These are phyloP conservation scores for Candida jianshihensis DNA, from an alignment of 805 yeast species.

Conservation along the genomic window DNA sequence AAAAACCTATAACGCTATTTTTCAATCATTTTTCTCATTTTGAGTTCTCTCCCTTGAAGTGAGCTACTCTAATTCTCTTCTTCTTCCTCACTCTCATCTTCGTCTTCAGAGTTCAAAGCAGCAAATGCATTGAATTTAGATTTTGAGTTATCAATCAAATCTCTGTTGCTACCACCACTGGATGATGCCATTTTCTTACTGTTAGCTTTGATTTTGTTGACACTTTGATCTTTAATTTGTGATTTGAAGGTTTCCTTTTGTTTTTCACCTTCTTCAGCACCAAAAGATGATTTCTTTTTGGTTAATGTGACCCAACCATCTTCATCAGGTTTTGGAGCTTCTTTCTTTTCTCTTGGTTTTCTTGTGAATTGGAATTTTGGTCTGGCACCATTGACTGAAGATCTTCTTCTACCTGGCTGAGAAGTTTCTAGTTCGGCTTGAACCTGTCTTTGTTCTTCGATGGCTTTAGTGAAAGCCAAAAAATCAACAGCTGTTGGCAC, in stretches of 20 bases:
- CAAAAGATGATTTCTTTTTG: conserved; percentile 35
- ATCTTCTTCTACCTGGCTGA: conserved; percentile 42
- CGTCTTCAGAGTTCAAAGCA: conserved; percentile 40
- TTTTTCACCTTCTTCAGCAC: conserved; percentile 43
- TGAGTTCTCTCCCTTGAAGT: too few species aligned
- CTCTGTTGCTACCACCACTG: conserved; percentile 68
- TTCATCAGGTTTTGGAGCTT: conserved; percentile 50
- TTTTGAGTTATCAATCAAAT: conserved; percentile 62
- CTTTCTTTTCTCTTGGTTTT: conserved; percentile 18
- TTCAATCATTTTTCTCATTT: too few species aligned
- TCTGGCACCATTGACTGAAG: conserved; percentile 36
- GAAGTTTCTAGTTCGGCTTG: conserved; percentile 22
- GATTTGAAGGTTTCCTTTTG: conserved; percentile 42
- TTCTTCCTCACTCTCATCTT: conserved; percentile 18
- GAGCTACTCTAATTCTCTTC: conserved; percentile 1
- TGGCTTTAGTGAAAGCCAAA: conserved; percentile 55
- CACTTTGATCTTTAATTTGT: conserved; percentile 20
- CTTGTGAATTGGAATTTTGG: conserved; percentile 55
- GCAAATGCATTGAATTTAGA: conserved; percentile 74
- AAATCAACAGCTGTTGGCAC: conserved; percentile 59
- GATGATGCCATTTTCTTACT: conserved; percentile 69
- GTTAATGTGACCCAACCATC: conserved; percentile 78
- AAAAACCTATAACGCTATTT: too few species aligned
- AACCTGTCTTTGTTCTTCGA: conserved; percentile 55
- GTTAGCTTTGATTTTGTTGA: conserved; percentile 60